Evolutionary conservation across 2,329 filamentous ascomycete genomes (phyloP).

Genomic region (Colletotrichum cereale): DNA sequence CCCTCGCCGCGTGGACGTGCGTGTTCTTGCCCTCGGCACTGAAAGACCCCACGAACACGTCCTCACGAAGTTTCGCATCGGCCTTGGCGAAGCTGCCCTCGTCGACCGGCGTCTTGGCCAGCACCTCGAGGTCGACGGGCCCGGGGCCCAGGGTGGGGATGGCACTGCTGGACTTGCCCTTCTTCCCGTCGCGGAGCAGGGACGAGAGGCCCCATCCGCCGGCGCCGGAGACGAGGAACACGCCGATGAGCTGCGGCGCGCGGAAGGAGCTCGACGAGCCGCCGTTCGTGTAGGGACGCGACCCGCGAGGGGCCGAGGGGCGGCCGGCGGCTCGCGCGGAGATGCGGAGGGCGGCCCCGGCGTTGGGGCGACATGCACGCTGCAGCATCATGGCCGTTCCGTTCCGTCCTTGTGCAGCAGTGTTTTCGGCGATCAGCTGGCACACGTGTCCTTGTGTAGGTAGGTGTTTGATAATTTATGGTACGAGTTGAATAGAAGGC

Average conservation of each 20-base stretch:
- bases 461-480: background rate
- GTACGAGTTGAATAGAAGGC: background rate
- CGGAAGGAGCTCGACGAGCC: background rate
- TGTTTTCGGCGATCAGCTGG: background rate
- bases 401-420: background rate
- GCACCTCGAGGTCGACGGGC: slow-evolving; percentile 23
- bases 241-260: background rate
- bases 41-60: slow-evolving; percentile 46
- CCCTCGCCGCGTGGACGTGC: slow-evolving; percentile 50
- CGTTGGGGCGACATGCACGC: slow-evolving; percentile 18
- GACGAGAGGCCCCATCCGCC: background rate
- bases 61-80: slow-evolving; percentile 48
- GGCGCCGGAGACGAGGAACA: slow-evolving; percentile 4
- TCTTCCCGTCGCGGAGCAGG: slow-evolving; percentile 14
- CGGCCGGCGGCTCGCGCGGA: background rate
- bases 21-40: slow-evolving; percentile 43
- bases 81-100: slow-evolving; percentile 45
- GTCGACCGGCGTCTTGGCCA: slow-evolving; percentile 24
- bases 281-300: slow-evolving; percentile 20
- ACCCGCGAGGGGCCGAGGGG: slow-evolving; percentile 14
- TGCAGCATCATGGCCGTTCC: slow-evolving; percentile 24
- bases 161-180: background rate
- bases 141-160: slow-evolving; percentile 24
- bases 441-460: background rate
- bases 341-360: slow-evolving; percentile 2